Evolutionary conservation across 2,329 filamentous ascomycete species (phyloP).

Genomic region (Pseudogymnoascus sp.): DNA sequence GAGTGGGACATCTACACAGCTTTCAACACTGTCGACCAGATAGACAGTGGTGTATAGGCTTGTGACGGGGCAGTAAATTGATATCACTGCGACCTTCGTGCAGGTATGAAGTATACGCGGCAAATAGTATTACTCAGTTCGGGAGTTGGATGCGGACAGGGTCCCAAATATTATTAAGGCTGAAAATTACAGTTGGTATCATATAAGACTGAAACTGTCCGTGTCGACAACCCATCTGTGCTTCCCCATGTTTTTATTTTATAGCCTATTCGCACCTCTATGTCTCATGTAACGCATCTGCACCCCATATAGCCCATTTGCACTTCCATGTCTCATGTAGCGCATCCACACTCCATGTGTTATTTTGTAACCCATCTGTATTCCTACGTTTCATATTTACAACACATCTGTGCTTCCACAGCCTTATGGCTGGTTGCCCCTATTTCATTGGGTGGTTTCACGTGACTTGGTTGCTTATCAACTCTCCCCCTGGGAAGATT

Average conservation of each 20-base stretch:
- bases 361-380: not conserved
- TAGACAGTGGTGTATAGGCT: slow-evolving; percentile 39
- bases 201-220: not conserved
- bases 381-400: not conserved
- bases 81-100: not conserved
- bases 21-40: slow-evolving; percentile 39
- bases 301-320: not conserved
- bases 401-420: not conserved
- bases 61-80: not conserved
- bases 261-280: too few relatives aligned
- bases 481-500: not conserved
- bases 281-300: too few relatives aligned
- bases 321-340: not conserved
- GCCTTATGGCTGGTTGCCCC: not conserved
- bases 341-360: not conserved
- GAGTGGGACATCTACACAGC: slow-evolving; percentile 44
- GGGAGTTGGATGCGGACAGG: not conserved
- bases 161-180: not conserved
- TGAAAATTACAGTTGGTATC: not conserved
- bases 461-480: not conserved
- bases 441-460: not conserved
- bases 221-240: not conserved
- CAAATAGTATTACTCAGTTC: not conserved
- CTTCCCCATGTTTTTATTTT: not conserved
- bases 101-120: not conserved